These are phyloP conservation scores for Botryosphaeria dothidea DNA, from an alignment of 2,329 filamentous ascomycete species.

Conservation along the genomic window DNA sequence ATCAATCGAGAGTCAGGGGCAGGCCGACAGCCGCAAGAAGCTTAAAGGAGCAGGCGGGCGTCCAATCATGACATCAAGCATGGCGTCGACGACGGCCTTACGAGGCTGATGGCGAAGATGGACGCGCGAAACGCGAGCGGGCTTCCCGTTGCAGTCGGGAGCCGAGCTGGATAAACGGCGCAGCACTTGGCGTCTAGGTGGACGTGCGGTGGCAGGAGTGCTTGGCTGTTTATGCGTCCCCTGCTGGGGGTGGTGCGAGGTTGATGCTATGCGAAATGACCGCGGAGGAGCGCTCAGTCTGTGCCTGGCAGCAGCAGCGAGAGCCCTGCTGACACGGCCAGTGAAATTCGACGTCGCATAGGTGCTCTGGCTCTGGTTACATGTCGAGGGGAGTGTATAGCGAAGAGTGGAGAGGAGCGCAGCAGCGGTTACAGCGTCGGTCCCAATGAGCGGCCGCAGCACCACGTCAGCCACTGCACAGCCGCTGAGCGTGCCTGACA, in stretches of 20 bases:
- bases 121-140: not conserved
- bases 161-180: constrained; percentile 7
- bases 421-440: not conserved
- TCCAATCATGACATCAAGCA: not conserved
- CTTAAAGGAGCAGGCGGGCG: constrained; percentile 3
- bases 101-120: not conserved
- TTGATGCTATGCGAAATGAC: constrained; percentile 5
- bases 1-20: constrained; percentile 12
- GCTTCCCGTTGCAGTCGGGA: not conserved
- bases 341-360: not conserved
- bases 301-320: not conserved
- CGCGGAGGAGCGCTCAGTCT: not conserved
- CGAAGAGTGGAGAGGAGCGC: not conserved
- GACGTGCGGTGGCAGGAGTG: not conserved
- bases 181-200: not conserved
- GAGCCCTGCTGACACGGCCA: not conserved
- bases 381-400: not conserved
- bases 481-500: not conserved
- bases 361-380: not conserved
- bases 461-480: constrained; percentile 7
- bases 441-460: not conserved
- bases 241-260: constrained; percentile 1
- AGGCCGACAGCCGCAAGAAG: not conserved
- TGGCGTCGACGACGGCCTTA: not conserved
- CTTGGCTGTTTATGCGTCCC: not conserved